A percentile compares a stretch with the other conserved stretches of the same genome.
Evolutionary conservation across 352 stramenopile species (phyloP).

Genomic region (Globisporangium okanoganense): DNA sequence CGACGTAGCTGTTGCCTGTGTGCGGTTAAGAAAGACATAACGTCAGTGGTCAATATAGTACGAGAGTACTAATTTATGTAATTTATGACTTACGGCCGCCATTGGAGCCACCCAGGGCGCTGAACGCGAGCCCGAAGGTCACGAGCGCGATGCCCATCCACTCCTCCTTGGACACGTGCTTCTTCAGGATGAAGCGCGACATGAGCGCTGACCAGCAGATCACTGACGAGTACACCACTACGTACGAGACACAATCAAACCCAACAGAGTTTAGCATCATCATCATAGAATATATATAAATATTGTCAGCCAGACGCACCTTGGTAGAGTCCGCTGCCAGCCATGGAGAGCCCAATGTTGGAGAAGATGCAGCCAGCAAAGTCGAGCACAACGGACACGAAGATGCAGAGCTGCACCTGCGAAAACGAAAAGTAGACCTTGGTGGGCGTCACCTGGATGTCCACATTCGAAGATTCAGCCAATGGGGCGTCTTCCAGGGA

Average conservation of each 20-base stretch:
- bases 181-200: constrained; percentile 73
- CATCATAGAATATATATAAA: background rate
- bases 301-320: background rate
- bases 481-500: background rate
- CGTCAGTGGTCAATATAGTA: background rate
- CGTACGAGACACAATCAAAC: background rate
- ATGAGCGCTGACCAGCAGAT: constrained; percentile 86
- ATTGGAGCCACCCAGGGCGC: constrained; percentile 64
- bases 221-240: constrained; percentile 79
- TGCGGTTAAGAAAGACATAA: constrained; percentile 2
- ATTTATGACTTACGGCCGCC: constrained; percentile 27
- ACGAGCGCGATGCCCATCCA: constrained; percentile 82
- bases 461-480: background rate
- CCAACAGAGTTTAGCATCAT: background rate
- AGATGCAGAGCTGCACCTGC: constrained; percentile 58
- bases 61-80: background rate
- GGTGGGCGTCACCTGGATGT: constrained; percentile 12
- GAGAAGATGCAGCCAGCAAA: constrained; percentile 85
- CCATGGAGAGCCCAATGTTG: constrained; percentile 79
- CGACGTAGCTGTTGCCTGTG: constrained; percentile 48
- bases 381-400: constrained; percentile 70
- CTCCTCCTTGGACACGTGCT: constrained; percentile 64
- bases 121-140: constrained; percentile 81
- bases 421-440: constrained; percentile 43
- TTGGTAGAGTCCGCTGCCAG: constrained; percentile 77